Percentiles rank a stretch among this genome's conserved stretches.
Evolutionary conservation across 2,329 filamentous ascomycete genomes (phyloP).

Genomic region (Botrytis byssoidea): DNA sequence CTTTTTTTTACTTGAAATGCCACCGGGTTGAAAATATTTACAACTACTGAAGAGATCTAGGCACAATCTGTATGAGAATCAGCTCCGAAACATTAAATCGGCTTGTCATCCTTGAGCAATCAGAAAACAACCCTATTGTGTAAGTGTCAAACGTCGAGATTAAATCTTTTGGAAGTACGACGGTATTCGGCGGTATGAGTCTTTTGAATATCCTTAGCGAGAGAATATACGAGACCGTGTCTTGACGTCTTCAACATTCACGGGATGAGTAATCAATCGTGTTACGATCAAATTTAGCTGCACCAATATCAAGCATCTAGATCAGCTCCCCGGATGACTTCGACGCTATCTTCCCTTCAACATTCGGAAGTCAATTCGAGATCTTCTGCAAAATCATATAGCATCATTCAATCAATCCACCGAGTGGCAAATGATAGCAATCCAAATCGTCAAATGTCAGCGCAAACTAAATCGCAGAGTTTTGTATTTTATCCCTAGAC

Average conservation of each 20-base stretch:
- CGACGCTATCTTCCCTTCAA: fast-evolving
- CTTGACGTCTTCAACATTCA: neutral
- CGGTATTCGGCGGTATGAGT: neutral
- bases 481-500: no score
- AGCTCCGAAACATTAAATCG: neutral
- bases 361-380: fast-evolving
- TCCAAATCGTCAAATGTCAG: neutral
- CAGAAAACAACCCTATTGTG: fast-evolving
- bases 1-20: fast-evolving
- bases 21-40: fast-evolving
- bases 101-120: neutral
- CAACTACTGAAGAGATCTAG: neutral
- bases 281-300: neutral
- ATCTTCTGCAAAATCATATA: neutral
- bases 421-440: neutral
- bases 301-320: neutral
- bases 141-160: fast-evolving
- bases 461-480: neutral
- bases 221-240: neutral
- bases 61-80: fast-evolving
- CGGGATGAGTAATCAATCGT: neutral
- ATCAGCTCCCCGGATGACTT: neutral
- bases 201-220: neutral
- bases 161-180: neutral
- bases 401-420: neutral